These are phyloP conservation scores for Chloris gayana DNA, from an alignment of 176 grass and related monocot species.

Conservation along the genomic window DNA sequence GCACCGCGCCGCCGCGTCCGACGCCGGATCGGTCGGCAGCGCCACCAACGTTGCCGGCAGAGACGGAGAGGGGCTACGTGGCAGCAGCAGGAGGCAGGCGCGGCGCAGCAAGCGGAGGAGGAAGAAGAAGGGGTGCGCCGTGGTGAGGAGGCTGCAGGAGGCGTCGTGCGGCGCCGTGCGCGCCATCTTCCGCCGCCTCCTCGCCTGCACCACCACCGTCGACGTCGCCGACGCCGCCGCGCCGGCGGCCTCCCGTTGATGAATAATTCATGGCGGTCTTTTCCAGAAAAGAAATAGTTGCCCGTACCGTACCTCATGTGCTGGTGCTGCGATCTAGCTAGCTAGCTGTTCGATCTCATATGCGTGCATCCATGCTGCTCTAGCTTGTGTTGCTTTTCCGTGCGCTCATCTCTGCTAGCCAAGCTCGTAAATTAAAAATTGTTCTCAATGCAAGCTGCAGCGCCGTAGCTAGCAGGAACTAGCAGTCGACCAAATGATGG, in stretches of 20 bases:
- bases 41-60: slow-evolving; percentile 10
- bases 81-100: neutral
- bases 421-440: neutral
- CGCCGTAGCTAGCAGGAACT: slow-evolving; percentile 5
- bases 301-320: too few species aligned
- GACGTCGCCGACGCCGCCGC: slow-evolving; percentile 65
- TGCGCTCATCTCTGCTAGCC: neutral
- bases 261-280: too few species aligned
- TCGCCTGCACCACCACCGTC: slow-evolving; percentile 66
- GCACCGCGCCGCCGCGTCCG: slow-evolving; percentile 14
- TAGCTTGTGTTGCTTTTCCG: slow-evolving; percentile 1
- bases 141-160: slow-evolving; percentile 54
- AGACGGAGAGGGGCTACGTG: neutral
- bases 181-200: slow-evolving; percentile 66
- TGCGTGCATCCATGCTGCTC: neutral
- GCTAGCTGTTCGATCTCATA: neutral
- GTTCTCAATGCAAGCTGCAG: neutral
- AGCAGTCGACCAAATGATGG: slow-evolving; percentile 11
- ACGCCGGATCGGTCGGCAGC: slow-evolving; percentile 37
- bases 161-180: slow-evolving; percentile 53
- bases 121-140: slow-evolving; percentile 40
- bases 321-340: neutral
- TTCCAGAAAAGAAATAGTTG: too few species aligned
- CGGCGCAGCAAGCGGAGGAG: slow-evolving; percentile 10
- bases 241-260: neutral